Evolutionary conservation across 1,139 yeast genomes (phyloP).

Genomic region (Suhomyces panamericanus): DNA sequence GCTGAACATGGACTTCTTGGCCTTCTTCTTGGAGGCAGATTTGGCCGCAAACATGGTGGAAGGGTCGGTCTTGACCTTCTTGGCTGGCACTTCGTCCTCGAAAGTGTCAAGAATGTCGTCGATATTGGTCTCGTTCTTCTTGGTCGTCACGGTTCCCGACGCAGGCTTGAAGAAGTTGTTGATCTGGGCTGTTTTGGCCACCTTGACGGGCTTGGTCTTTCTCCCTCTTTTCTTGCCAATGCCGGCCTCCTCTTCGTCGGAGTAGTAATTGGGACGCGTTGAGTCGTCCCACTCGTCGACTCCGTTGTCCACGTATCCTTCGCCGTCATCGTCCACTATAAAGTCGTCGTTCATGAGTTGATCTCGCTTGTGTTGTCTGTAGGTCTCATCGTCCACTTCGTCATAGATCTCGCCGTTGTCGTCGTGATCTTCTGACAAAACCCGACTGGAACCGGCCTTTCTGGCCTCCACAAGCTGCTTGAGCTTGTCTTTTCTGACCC

Average conservation of each 20-base stretch:
- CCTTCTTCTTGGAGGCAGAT: conserved; percentile 11
- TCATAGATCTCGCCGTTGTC: conserved; percentile 65
- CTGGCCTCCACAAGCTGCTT: conserved; percentile 45
- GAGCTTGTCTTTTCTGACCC: conserved; percentile 37
- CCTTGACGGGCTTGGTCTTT: conserved; percentile 39
- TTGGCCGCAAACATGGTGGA: conserved; percentile 10
- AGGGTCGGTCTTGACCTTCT: conserved; percentile 21
- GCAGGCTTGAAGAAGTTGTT: conserved; percentile 54
- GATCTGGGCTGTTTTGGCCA: conserved; percentile 51
- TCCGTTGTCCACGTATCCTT: conserved; percentile 89
- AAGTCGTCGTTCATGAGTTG: conserved; percentile 87
- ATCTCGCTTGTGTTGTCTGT: conserved; percentile 71
- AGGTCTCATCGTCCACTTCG: conserved; percentile 80
- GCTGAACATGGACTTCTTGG: conserved; percentile 22
- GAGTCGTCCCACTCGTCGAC: conserved; percentile 81
- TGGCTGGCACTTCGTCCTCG: conserved; percentile 25
- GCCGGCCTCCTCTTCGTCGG: conserved; percentile 50
- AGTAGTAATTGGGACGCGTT: conserved; percentile 50
- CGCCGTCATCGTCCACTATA: conserved; percentile 90
- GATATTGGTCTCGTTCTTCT: conserved; percentile 37
- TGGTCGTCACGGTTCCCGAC: conserved; percentile 32
- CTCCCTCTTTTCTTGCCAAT: conserved; percentile 31
- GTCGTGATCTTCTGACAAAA: conserved; percentile 22
- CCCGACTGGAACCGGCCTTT: conserved; percentile 32
- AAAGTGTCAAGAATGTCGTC: conserved; percentile 51